Evolutionary conservation across 2,329 filamentous ascomycete species (phyloP), one percentile per base, ranked within the genome.

Genomic region (Colletotrichum sp.): DNA sequence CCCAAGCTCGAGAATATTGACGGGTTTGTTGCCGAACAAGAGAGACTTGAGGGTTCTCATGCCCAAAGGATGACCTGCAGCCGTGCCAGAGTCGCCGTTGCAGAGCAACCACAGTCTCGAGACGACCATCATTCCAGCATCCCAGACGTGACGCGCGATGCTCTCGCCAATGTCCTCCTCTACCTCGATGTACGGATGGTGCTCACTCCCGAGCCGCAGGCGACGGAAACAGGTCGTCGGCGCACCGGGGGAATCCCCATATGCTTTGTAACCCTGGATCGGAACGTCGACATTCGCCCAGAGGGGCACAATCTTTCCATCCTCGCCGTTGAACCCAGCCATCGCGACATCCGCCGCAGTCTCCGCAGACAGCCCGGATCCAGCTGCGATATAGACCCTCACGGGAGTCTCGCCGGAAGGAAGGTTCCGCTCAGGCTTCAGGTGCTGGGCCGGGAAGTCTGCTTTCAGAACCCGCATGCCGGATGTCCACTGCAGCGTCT

Each of bases 71-170:
- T 73, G 64, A 18, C 21, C 39, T 5, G 52, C 36, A 26, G 12
- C 28, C 24, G 26, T 26, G 57, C 32, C 21, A 26, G 79, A 62
- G 15, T 81, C 78, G 3, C 52, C 36, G 15, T 55, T 52, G 9
- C 36, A 55, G 30, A 67, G 44, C 2, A 75, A 52, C 75, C 71
- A 75, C 13, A 89, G 64, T 13, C 85, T 79, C 2, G 84, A 84
- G 2, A 86, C 82, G 2, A 88, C 86, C 7, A 89, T 83, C 12
- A 92, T 83, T 1, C 90, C 90, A 2, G 87, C 90, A 69, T 92
- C 90, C 90, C 90, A 92, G 7, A 92, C 85, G 76, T 92, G 90
- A 4, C 90, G 87, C 1, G 90, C 90, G 71, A 92, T 92, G 79
- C 89, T 91, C 82, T 92, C 90, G 16, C 90, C 90, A 12, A 92